Evolutionary conservation across 2,329 filamentous ascomycete species (phyloP), one percentile per base, ranked within the genome.

Genomic region (Ambrosiella cleistominuta): DNA sequence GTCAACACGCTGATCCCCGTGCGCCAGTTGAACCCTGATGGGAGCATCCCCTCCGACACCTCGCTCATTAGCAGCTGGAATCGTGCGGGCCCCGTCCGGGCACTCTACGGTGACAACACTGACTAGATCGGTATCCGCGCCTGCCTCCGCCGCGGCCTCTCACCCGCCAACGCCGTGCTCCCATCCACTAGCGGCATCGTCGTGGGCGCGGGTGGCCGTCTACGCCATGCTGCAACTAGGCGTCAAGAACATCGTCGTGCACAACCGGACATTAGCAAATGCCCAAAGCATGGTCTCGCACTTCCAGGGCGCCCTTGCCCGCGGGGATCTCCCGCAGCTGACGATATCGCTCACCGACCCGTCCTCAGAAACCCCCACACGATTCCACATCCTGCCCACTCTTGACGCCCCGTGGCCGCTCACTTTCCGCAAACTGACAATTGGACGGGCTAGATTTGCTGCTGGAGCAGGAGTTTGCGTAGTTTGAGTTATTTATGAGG

Each of bases 401-500:
- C 72, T 75, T 17, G 71, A 78, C 2, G 78, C 82, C 35, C 66
- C 75, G 1, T 90, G 85, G 86, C 86, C 85, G 0, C 66, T 74
- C 9, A 73, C 74, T 1, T 81, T 79, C 62, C 76, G 75, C 9
- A 74, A 76, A 9, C 86, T 86, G 0, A 88, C 85, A 1, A 83
- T 90, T 89, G 68, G 84, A 89, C 64, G 86, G 86, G 0, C 71
- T 90, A 11, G 85, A 90, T 64, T 75, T 89, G 52, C 69, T 91
- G 12, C 84, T 84, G 0, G 86, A 90, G 66, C 86, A 90, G 66
- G 86, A 83, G 0, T 86, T 86, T 68, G 85, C 86, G 1, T 86
- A 90, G 64, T 91, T 90, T 65, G 86, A 91, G 68, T 69, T 90
- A 1, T 88, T 90, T 66, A 89, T 86, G 0, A 86, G 85, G 0